Percentiles rank a stretch among this genome's conserved stretches.
Evolutionary conservation across 441 rosid genomes (phyloP).

Genomic region (Arabidopsis lyrata): DNA sequence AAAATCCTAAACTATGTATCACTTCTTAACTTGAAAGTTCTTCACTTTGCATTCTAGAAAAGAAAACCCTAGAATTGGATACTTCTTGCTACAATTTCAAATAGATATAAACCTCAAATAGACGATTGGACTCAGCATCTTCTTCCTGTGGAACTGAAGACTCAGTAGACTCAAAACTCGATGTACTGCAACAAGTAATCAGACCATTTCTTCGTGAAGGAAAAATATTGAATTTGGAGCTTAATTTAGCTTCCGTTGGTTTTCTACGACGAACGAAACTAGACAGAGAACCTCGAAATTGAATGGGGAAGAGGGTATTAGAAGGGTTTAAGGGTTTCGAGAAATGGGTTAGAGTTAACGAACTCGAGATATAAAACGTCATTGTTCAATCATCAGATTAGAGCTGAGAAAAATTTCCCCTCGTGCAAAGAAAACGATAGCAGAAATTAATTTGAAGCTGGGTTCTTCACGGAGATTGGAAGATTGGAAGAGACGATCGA

Average conservation of each 20-base stretch:
- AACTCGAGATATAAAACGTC: slow-evolving; percentile 51
- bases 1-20: not conserved
- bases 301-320: slow-evolving; percentile 41
- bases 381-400: slow-evolving; percentile 40
- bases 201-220: slow-evolving; percentile 33
- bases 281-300: slow-evolving; percentile 35
- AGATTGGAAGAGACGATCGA: slow-evolving; percentile 34
- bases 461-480: slow-evolving; percentile 26
- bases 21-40: slow-evolving; percentile 16
- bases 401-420: not conserved
- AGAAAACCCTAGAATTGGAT: slow-evolving; percentile 1
- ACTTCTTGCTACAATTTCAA: not conserved
- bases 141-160: slow-evolving; percentile 47
- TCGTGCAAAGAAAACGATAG: slow-evolving; percentile 28
- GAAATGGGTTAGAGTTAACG: slow-evolving; percentile 44
- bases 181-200: slow-evolving; percentile 38
- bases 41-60: slow-evolving; percentile 21
- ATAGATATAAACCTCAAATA: slow-evolving; percentile 60
- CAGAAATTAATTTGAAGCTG: slow-evolving; percentile 30
- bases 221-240: slow-evolving; percentile 34
- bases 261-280: slow-evolving; percentile 34
- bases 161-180: slow-evolving; percentile 49
- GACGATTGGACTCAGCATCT: slow-evolving; percentile 58
- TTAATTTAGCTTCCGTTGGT: slow-evolving; percentile 41
- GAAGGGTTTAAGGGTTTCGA: slow-evolving; percentile 45